Evolutionary conservation across 1,284 basidiomycete species (phyloP), one percentile per base, ranked within the genome.

Genomic region (Ceratorhiza oryzae-sativae): DNA sequence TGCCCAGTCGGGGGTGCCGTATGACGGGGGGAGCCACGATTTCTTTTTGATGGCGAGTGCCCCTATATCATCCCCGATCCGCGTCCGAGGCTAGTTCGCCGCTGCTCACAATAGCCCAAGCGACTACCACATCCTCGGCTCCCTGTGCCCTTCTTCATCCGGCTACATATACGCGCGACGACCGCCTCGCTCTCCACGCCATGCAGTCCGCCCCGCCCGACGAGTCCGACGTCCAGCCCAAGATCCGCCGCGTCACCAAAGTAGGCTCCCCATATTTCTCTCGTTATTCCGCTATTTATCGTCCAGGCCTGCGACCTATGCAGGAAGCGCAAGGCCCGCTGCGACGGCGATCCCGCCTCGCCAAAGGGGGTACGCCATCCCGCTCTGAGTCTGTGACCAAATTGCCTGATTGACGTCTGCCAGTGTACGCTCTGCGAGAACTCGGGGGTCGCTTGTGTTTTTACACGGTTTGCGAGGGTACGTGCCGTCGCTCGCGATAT

Each of bases 401-500:
- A n/a, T n/a, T 65, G 25, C 13, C 36, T 65, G 27, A 41, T 51
- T 23, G 23, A 23, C 15, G 27, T 62, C 15, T 48, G 6, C 3
- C 20, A 65, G 62, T 65, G 62, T 32, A 65, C 62, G 10, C 48
- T 65, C 20, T 65, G 62, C 48, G 46, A 46, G 32, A 65, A 67
- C 41, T 27, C 51, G 36, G 63, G 63, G 3, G 36, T 67, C 6
- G 1, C 49, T 12, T 67, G 63, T 23, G 63, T 67, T 41, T 67
- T 67, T 55, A 67, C 63, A 36, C 63, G 51, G 4, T 67, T 67
- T 55, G 51, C 63, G 18, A 53, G 63, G 45, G 63, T 67, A 42
- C 20, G 63, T 65, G 18, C 8, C 12, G 48, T 51, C 20, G 36
- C 45, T 8, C 39, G 5, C 6, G n/a, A 32, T 42, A 32, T 34